These are phyloP conservation scores for Xerocomellus intermedius DNA, from an alignment of 768 basidiomycete species.

Conservation along the genomic window DNA sequence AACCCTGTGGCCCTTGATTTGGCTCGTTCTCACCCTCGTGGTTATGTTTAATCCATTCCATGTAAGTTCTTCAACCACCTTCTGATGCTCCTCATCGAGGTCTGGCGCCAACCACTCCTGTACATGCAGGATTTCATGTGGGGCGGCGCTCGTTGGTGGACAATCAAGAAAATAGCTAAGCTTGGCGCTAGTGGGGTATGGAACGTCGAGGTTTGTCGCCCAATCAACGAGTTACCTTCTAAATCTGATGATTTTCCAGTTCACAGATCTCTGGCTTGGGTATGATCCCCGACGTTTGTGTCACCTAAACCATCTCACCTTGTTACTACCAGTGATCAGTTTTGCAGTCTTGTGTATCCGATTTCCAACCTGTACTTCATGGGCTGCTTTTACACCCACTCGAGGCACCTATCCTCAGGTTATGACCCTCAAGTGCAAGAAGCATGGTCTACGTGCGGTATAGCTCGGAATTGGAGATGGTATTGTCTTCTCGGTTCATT, in stretches of 20 bases:
- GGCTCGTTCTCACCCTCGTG: constrained; percentile 62
- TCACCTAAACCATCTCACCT: constrained; percentile 5
- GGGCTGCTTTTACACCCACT: constrained; percentile 62
- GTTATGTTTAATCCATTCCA: constrained; percentile 78
- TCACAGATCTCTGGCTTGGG: constrained; percentile 91
- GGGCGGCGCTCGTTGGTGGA: constrained; percentile 65
- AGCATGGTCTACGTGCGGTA: constrained; percentile 44
- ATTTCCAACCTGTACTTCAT: constrained; percentile 72
- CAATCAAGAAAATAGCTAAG: constrained; percentile 59
- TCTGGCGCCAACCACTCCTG: constrained; percentile 20
- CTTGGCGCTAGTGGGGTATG: constrained; percentile 70
- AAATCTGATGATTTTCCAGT: constrained; percentile 40
- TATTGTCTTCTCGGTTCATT: constrained; percentile 58
- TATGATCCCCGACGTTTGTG: constrained; percentile 31
- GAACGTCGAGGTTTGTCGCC: constrained; percentile 63
- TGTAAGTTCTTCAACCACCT: constrained; percentile 28
- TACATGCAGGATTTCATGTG: constrained; percentile 44
- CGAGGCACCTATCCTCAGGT: constrained; percentile 1
- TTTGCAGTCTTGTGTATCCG: constrained; percentile 77
- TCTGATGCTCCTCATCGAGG: too few species aligned
- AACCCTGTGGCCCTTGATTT: constrained; percentile 76
- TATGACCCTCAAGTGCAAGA: constrained; percentile 39
- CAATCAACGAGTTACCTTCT: not conserved
- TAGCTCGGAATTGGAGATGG: constrained; percentile 54
- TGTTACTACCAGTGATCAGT: constrained; percentile 58